Percentiles rank a stretch among this genome's conserved stretches.
Evolutionary conservation across 345 rosid genomes (phyloP).

Genomic region (Populus ilicifolia): DNA sequence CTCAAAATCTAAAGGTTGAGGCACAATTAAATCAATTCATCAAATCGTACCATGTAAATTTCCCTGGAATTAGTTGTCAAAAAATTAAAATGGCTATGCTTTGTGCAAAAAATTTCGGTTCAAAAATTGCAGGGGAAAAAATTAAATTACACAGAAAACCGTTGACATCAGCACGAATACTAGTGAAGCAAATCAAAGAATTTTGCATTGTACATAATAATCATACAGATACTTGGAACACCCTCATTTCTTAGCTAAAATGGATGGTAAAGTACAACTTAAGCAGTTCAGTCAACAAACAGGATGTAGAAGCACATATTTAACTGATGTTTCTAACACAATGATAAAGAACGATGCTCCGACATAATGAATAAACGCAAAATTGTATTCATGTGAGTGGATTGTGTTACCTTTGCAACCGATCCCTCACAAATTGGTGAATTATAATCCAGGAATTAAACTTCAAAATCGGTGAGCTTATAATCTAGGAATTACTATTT

Average conservation of each 20-base stretch:
- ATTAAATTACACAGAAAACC: not conserved
- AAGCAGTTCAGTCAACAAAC: not conserved
- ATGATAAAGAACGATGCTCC: not conserved
- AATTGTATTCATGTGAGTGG: not conserved
- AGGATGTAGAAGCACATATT: not conserved
- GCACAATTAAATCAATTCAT: slow-evolving; percentile 4
- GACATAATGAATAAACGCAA: not conserved
- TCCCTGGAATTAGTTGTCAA: not conserved
- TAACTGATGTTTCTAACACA: not conserved
- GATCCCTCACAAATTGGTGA: not conserved
- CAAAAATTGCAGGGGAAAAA: not conserved
- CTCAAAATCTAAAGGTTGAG: not conserved
- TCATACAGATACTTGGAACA: not conserved
- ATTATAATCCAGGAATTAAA: not conserved
- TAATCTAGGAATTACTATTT: not conserved
- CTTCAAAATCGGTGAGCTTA: not conserved
- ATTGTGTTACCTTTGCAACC: not conserved
- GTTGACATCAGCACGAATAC: not conserved
- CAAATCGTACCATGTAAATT: not conserved
- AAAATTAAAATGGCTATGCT: not conserved
- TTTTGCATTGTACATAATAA: not conserved
- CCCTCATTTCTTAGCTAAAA: not conserved
- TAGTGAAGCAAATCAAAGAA: not conserved
- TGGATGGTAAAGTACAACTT: not conserved
- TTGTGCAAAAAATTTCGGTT: too few species aligned